A percentile compares a stretch with the other conserved stretches of the same genome.
phyloP scores from a whole-genome alignment of 139 green algal species.

The Mesotaenium endlicherianum region DNA sequence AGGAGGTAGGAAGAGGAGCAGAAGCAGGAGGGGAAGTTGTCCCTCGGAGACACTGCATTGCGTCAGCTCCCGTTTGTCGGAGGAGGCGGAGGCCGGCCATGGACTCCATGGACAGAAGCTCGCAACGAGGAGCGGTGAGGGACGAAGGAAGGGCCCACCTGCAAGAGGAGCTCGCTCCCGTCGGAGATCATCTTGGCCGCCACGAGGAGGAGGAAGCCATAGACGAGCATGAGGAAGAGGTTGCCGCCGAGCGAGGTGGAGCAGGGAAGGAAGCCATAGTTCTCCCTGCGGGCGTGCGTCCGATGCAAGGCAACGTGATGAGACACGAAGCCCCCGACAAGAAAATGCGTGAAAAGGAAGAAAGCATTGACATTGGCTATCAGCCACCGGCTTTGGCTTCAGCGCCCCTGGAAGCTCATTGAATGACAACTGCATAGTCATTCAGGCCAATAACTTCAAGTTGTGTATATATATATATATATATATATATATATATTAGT shows the following conservation, averaged over 20 bases:
- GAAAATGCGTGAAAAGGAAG: not conserved
- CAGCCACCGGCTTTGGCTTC: not conserved
- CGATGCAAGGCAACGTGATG: not conserved
- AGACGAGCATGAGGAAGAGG: conserved; percentile 55
- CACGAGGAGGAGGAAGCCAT: conserved; percentile 60
- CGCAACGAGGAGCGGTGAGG: too few relatives aligned
- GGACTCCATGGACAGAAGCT: too few relatives aligned
- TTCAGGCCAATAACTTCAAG: not conserved
- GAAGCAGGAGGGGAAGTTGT: too few relatives aligned
- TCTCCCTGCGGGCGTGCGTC: conserved; percentile 51
- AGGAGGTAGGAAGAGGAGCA: too few relatives aligned
- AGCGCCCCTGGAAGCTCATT: not conserved
- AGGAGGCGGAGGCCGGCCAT: too few relatives aligned
- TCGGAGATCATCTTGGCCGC: conserved; percentile 64
- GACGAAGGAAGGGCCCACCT: too few relatives aligned
- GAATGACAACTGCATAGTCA: not conserved
- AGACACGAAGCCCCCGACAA: not conserved
- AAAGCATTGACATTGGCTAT: not conserved
- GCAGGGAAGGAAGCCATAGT: conserved; percentile 58
- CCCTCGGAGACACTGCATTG: too few relatives aligned
- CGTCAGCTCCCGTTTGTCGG: too few relatives aligned
- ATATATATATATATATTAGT: conserved; percentile 9
- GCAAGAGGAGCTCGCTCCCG: conserved; percentile 68
- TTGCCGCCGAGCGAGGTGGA: conserved; percentile 21
- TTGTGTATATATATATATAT: conserved; percentile 5